Conservation (phyloP, 2,329 filamentous ascomycete genomes). For the Samsoniella hepiali region DNA sequence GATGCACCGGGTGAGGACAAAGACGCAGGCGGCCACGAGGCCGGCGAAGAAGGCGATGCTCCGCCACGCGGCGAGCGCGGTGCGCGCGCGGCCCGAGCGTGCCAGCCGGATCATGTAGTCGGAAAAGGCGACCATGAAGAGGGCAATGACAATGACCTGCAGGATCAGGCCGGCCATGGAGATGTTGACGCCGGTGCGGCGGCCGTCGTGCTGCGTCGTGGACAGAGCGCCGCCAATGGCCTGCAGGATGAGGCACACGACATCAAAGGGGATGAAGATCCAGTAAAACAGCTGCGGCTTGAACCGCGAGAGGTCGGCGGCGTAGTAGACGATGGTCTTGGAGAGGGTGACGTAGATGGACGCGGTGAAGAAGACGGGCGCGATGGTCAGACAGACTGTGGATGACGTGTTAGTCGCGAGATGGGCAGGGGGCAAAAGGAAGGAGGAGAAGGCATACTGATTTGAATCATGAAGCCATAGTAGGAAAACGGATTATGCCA, state of each 20-base stretch:
- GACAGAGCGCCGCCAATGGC: conserved; percentile 55
- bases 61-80: conserved; percentile 28
- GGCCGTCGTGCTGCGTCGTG: conserved; percentile 33
- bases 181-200: conserved; percentile 39
- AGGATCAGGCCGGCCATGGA: conserved; percentile 53
- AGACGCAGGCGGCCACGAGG: conserved; percentile 51
- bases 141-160: conserved; percentile 53
- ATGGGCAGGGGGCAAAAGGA: neutral
- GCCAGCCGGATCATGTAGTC: conserved; percentile 49
- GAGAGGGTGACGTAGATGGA: conserved; percentile 64
- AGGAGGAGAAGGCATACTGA: conserved; percentile 39
- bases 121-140: conserved; percentile 47
- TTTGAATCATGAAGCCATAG: conserved; percentile 62
- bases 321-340: conserved; percentile 40
- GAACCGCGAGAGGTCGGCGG: conserved; percentile 41
- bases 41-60: conserved; percentile 48
- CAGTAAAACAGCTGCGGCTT: conserved; percentile 42
- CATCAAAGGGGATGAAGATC: conserved; percentile 53
- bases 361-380: conserved; percentile 50
- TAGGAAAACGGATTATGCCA: conserved; percentile 57
- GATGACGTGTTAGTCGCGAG: neutral
- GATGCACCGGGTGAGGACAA: conserved; percentile 60
- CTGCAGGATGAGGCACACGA: conserved; percentile 56
- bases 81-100: conserved; percentile 27
- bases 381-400: conserved; percentile 53